Percentiles rank a stretch among this genome's conserved stretches.
phyloP scores from a whole-genome alignment of 2,329 filamentous ascomycete species.

The Zalaria sp. region DNA sequence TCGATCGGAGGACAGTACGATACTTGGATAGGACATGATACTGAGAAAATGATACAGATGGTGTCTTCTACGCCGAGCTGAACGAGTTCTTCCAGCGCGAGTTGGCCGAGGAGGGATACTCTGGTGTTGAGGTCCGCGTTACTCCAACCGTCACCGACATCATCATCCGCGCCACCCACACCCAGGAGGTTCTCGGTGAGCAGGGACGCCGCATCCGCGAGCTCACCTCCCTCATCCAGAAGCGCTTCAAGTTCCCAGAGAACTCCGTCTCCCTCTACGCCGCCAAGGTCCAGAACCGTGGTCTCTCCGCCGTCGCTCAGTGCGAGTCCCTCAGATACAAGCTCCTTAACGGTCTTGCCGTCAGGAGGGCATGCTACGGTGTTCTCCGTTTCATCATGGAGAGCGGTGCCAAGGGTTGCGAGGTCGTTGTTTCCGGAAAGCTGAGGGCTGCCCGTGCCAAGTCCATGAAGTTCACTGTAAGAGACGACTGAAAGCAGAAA shows the following conservation, averaged over 20 bases:
- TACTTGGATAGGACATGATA: background rate
- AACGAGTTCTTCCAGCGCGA: slow-evolving; percentile 99
- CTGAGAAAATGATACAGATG: slow-evolving; percentile 41
- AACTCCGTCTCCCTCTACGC: slow-evolving; percentile 99
- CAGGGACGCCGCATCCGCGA: slow-evolving; percentile 99
- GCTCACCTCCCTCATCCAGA: slow-evolving; percentile 99
- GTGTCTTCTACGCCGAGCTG: slow-evolving; percentile 99
- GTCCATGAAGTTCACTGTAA: slow-evolving; percentile 99
- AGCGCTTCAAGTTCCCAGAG: slow-evolving; percentile 99
- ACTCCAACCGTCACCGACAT: slow-evolving; percentile 99
- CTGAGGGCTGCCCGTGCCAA: slow-evolving; percentile 97
- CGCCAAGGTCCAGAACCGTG: slow-evolving; percentile 99
- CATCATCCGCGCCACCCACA: slow-evolving; percentile 99
- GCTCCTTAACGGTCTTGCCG: slow-evolving; percentile 97
- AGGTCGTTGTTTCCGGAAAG: slow-evolving; percentile 99
- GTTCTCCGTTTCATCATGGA: slow-evolving; percentile 99
- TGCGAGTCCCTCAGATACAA: slow-evolving; percentile 99
- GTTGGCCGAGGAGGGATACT: slow-evolving; percentile 99
- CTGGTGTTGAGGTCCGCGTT: slow-evolving; percentile 98
- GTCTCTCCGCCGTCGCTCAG: slow-evolving; percentile 98
- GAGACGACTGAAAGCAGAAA: slow-evolving; percentile 14
- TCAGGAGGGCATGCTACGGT: slow-evolving; percentile 98
- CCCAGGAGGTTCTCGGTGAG: slow-evolving; percentile 99
- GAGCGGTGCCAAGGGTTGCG: slow-evolving; percentile 97
- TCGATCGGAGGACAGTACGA: too few relatives aligned